Evolutionary conservation across 2,329 filamentous ascomycete genomes (phyloP).

Genomic region (Fusarium hainanense): DNA sequence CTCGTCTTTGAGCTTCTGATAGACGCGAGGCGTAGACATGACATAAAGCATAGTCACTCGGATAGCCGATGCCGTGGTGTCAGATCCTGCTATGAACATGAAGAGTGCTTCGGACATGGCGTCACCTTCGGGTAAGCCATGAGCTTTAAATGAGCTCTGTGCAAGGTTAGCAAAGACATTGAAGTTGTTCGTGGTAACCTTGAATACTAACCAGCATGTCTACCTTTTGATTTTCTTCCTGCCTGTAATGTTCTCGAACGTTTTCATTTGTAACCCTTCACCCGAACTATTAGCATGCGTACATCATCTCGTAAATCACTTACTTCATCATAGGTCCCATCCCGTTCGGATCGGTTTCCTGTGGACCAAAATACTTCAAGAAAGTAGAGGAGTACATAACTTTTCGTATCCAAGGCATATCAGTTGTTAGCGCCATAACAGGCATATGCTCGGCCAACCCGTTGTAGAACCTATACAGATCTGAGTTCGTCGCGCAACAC

Average conservation of each 20-base stretch:
- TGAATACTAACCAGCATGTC: neutral
- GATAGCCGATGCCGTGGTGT: neutral
- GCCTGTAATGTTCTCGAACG: neutral
- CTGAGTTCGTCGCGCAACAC: conserved; percentile 1
- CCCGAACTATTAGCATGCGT: accelerated
- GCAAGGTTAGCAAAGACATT: accelerated
- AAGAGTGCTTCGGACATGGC: neutral
- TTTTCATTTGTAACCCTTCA: conserved; percentile 6
- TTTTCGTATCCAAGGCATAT: neutral
- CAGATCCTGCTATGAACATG: conserved; percentile 4
- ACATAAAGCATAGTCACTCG: neutral
- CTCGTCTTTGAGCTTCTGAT: conserved; percentile 3
- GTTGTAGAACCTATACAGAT: neutral
- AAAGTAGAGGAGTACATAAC: neutral
- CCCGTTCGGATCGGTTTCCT: neutral
- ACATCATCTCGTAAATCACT: no score
- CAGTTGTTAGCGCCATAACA: neutral
- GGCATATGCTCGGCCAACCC: neutral
- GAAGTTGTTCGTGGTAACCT: accelerated
- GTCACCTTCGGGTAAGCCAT: neutral
- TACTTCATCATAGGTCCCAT: conserved; percentile 7
- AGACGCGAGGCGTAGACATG: neutral
- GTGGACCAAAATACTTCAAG: neutral
- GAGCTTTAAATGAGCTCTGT: conserved; percentile 3
- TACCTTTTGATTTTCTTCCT: neutral